Conservation (phyloP, 2,329 filamentous ascomycete genomes). For the Colletotrichum zoysiae region DNA sequence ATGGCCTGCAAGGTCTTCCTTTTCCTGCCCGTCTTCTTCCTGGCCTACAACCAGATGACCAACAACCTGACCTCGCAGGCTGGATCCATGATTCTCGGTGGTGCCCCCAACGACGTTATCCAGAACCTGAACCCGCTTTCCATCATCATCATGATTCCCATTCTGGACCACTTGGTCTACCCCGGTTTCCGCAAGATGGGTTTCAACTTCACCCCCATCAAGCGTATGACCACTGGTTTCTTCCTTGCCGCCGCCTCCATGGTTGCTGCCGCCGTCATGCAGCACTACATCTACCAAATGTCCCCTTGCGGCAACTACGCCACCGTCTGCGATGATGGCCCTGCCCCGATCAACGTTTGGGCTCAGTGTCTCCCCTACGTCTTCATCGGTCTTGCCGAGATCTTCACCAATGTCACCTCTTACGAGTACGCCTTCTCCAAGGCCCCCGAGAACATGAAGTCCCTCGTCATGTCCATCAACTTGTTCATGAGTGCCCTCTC, state of each 20-base stretch:
- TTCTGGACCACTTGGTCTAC: constrained; percentile 78
- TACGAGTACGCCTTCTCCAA: constrained; percentile 84
- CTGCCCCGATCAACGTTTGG: constrained; percentile 75
- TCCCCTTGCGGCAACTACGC: constrained; percentile 71
- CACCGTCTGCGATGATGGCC: constrained; percentile 60
- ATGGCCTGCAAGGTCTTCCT: constrained; percentile 78
- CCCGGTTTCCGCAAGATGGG: constrained; percentile 73
- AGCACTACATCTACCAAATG: constrained; percentile 73
- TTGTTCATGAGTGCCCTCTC: constrained; percentile 79
- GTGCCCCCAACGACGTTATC: constrained; percentile 82
- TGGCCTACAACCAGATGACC: constrained; percentile 71
- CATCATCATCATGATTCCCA: constrained; percentile 80
- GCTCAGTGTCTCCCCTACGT: constrained; percentile 66
- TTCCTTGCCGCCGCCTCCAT: constrained; percentile 72
- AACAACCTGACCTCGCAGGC: constrained; percentile 74
- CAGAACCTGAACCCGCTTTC: constrained; percentile 82
- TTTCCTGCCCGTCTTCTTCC: constrained; percentile 75
- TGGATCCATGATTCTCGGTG: constrained; percentile 74
- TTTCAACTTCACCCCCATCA: constrained; percentile 80
- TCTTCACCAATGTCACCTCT: constrained; percentile 68
- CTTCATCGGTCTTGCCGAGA: constrained; percentile 65
- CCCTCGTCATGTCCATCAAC: constrained; percentile 77
- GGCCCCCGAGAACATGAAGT: constrained; percentile 84
- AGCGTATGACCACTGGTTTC: constrained; percentile 80
- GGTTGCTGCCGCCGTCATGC: constrained; percentile 68